phyloP scores from a whole-genome alignment of 2,329 filamentous ascomycete species.

The Cryphonectria japonica region DNA sequence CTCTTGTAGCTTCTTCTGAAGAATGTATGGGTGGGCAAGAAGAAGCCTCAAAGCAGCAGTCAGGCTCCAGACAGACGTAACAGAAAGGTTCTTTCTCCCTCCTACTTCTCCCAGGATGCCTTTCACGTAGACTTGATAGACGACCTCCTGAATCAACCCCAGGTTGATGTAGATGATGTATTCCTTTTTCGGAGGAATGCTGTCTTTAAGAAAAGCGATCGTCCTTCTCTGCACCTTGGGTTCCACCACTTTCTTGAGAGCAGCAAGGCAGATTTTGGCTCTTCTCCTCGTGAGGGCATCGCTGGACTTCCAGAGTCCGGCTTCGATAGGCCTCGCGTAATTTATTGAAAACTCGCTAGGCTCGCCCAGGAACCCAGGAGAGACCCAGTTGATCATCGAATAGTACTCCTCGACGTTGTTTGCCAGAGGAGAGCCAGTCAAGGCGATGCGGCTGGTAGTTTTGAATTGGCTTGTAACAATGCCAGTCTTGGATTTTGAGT shows the following conservation, averaged over 20 bases:
- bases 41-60: conserved; percentile 53
- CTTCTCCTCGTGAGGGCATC: conserved; percentile 55
- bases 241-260: conserved; percentile 71
- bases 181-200: conserved; percentile 76
- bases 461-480: conserved; percentile 60
- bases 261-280: conserved; percentile 68
- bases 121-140: conserved; percentile 57
- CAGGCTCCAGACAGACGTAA: conserved; percentile 37
- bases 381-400: conserved; percentile 86
- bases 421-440: conserved; percentile 84
- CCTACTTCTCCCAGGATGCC: background rate
- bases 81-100: background rate
- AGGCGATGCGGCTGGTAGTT: conserved; percentile 74
- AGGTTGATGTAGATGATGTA: conserved; percentile 78
- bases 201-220: conserved; percentile 64
- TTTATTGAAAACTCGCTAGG: conserved; percentile 67
- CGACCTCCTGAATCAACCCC: conserved; percentile 63
- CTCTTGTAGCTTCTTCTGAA: conserved; percentile 43
- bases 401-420: conserved; percentile 87
- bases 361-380: conserved; percentile 75
- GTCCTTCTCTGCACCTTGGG: conserved; percentile 80
- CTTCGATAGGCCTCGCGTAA: conserved; percentile 74
- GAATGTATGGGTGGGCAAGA: conserved; percentile 56
- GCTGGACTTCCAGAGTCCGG: conserved; percentile 72
- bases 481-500: conserved; percentile 56